These are phyloP conservation scores for Cryptosporidium bovis DNA, from an alignment of 169 alveolate species.

Conservation along the genomic window DNA sequence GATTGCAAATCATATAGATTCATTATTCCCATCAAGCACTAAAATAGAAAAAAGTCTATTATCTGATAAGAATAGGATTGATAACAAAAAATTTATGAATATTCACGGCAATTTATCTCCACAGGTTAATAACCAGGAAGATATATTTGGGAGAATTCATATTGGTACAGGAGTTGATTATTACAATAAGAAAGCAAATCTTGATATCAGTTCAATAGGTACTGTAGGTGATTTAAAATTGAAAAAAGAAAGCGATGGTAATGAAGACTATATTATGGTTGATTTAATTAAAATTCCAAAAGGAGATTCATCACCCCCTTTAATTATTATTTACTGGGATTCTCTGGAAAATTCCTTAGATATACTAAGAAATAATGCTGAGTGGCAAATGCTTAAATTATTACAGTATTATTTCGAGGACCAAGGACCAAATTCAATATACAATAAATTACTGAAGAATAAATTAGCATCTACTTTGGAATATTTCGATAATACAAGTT, in stretches of 20 bases:
- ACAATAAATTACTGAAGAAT: background rate
- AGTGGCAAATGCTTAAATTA: conserved; percentile 65
- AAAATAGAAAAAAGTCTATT: background rate
- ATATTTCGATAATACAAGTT: conserved; percentile 50
- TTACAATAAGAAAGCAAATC: background rate
- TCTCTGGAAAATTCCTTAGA: conserved; percentile 16
- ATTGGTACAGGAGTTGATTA: background rate
- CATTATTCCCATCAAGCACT: background rate
- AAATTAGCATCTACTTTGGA: conserved; percentile 31
- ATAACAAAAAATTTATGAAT: background rate
- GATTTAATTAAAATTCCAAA: conserved; percentile 22
- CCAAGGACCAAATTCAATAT: conserved; percentile 43
- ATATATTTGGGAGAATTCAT: conserved; percentile 8
- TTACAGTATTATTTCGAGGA: conserved; percentile 59
- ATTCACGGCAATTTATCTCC: conserved; percentile 16
- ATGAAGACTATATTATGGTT: background rate
- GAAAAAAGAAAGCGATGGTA: background rate
- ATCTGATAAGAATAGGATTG: background rate
- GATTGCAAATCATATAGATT: conserved; percentile 12
- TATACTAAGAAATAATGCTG: conserved; percentile 40
- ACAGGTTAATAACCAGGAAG: background rate
- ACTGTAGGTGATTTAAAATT: background rate
- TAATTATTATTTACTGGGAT: conserved; percentile 51
- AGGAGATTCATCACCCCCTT: conserved; percentile 67
- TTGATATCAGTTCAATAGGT: background rate